Evolutionary conservation across 2,329 filamentous ascomycete species (phyloP).

Genomic region (Phaeosphaeriaceae sp.): DNA sequence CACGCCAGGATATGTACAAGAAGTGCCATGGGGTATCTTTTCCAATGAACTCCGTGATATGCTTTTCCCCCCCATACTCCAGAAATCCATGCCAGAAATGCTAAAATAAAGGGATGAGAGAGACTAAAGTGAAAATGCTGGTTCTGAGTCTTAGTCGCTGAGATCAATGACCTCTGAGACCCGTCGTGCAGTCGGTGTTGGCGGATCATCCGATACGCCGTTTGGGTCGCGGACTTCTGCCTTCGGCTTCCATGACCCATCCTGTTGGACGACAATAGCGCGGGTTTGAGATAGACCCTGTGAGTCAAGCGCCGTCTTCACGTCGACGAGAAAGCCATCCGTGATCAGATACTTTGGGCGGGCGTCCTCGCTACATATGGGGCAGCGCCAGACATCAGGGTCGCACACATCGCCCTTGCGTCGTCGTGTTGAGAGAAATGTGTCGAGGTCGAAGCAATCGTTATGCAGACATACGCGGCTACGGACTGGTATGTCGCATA

Average conservation of each 20-base stretch:
- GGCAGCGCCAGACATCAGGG: slow-evolving; percentile 83
- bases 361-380: slow-evolving; percentile 79
- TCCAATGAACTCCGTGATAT: not conserved
- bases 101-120: not conserved
- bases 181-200: not conserved
- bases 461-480: slow-evolving; percentile 74
- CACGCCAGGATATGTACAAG: not conserved
- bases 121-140: not conserved
- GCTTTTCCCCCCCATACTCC: not conserved
- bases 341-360: slow-evolving; percentile 74
- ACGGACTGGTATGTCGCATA: slow-evolving; percentile 76
- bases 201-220: slow-evolving; percentile 6
- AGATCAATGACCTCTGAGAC: slow-evolving; percentile 12
- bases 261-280: slow-evolving; percentile 67
- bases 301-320: slow-evolving; percentile 63
- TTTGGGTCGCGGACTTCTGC: slow-evolving; percentile 12
- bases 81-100: not conserved
- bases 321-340: slow-evolving; percentile 74
- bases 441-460: slow-evolving; percentile 90
- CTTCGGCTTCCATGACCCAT: slow-evolving; percentile 71
- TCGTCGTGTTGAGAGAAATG: slow-evolving; percentile 66
- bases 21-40: not conserved
- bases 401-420: slow-evolving; percentile 41
- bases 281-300: slow-evolving; percentile 60
- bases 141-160: slow-evolving; percentile 15